A percentile compares a stretch with the other conserved stretches of the same genome.
Evolutionary conservation across 1,284 basidiomycete species (phyloP).

Genomic region (Ceratobasidium sp.): DNA sequence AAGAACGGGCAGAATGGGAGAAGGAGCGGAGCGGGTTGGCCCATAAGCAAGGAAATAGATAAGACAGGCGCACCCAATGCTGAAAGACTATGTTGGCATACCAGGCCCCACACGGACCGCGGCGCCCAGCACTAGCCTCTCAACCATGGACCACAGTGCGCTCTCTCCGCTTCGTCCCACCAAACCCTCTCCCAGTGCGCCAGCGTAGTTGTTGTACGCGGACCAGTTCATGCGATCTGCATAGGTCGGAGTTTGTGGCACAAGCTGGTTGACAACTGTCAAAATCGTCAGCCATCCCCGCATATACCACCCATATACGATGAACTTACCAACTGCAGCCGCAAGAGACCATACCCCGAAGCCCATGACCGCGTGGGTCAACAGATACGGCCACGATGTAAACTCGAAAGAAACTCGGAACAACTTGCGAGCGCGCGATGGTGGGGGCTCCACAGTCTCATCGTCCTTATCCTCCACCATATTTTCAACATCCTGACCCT

Average conservation of each 20-base stretch:
- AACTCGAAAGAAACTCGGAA: conserved; percentile 87
- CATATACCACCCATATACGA: not conserved
- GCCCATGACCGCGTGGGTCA: conserved; percentile 38
- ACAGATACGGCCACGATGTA: conserved; percentile 56
- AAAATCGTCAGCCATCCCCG: not conserved
- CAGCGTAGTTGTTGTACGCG: conserved; percentile 72
- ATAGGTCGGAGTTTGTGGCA: conserved; percentile 65
- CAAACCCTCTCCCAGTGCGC: conserved; percentile 66
- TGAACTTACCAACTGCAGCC: conserved; percentile 31
- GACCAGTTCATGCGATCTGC: conserved; percentile 80
- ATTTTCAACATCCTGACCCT: conserved; percentile 46
- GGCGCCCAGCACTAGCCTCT: conserved; percentile 57
- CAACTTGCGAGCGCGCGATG: conserved; percentile 49
- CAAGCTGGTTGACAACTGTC: conserved; percentile 36
- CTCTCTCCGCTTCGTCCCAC: conserved; percentile 34
- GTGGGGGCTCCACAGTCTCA: conserved; percentile 6
- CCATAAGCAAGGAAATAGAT: conserved; percentile 37
- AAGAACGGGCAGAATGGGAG: not conserved
- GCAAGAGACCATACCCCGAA: conserved; percentile 38
- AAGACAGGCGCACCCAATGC: not conserved
- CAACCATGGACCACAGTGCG: conserved; percentile 38
- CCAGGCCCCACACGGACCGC: conserved; percentile 74
- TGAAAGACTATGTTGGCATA: conserved; percentile 64
- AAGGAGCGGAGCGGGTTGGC: conserved; percentile 33
- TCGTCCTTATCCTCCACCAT: conserved; percentile 29